These are phyloP conservation scores for Musa acuminata DNA, from an alignment of 176 grass and related monocot species.

Conservation along the genomic window DNA sequence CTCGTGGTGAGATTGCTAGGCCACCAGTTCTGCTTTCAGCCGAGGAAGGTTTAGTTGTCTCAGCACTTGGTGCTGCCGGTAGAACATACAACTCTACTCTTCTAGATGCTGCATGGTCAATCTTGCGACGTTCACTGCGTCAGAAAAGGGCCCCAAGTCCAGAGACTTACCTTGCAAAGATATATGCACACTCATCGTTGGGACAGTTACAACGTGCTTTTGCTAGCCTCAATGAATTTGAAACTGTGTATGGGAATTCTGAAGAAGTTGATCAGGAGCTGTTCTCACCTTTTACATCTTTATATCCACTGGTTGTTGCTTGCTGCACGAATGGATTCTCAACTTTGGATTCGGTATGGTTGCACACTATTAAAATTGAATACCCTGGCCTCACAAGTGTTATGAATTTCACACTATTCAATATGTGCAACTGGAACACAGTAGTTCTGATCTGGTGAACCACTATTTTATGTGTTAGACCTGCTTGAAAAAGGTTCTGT, in stretches of 20 bases:
- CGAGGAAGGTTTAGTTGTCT: slow-evolving; percentile 61
- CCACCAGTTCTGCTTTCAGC: slow-evolving; percentile 50
- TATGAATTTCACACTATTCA: too few species aligned
- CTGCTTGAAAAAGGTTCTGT: too few species aligned
- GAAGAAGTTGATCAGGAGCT: slow-evolving; percentile 54
- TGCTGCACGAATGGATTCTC: slow-evolving; percentile 71
- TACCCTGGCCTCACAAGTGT: too few species aligned
- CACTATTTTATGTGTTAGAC: too few species aligned
- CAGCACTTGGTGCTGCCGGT: slow-evolving; percentile 60
- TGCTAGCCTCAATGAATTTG: slow-evolving; percentile 58
- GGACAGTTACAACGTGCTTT: slow-evolving; percentile 78
- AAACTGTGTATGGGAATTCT: slow-evolving; percentile 60
- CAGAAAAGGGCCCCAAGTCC: slow-evolving; percentile 57
- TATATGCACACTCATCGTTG: slow-evolving; percentile 70
- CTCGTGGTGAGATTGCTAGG: slow-evolving; percentile 41
- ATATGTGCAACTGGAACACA: too few species aligned
- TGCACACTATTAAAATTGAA: background rate
- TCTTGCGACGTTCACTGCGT: slow-evolving; percentile 51
- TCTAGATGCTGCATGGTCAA: slow-evolving; percentile 57
- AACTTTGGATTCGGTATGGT: slow-evolving; percentile 64
- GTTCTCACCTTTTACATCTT: slow-evolving; percentile 75
- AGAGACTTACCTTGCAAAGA: slow-evolving; percentile 69
- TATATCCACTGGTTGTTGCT: slow-evolving; percentile 67
- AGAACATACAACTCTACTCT: slow-evolving; percentile 57
- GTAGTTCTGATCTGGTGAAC: too few species aligned